A percentile compares a stretch with the other conserved stretches of the same genome.
These are phyloP conservation scores for Rhodosporidiobolus odoratus DNA, from an alignment of 768 basidiomycete genomes.

Conservation along the genomic window DNA sequence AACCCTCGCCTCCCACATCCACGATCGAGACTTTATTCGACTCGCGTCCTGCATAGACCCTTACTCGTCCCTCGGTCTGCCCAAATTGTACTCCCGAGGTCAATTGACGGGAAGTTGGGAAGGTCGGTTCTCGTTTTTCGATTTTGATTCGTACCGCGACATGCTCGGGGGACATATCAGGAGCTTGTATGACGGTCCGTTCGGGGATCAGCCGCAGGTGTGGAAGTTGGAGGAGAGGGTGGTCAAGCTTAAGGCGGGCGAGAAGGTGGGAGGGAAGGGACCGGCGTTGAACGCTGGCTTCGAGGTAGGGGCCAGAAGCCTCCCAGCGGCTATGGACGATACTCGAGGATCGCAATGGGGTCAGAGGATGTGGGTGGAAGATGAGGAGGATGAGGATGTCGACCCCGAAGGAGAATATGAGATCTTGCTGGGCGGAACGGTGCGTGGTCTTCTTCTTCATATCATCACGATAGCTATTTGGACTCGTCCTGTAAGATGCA, in stretches of 20 bases:
- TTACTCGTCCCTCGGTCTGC: slow-evolving; percentile 42
- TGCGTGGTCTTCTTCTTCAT: not conserved
- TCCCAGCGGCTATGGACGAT: too few relatives aligned
- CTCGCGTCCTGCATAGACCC: slow-evolving; percentile 46
- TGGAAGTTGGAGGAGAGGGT: slow-evolving; percentile 60
- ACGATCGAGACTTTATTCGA: slow-evolving; percentile 47
- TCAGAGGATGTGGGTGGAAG: not conserved
- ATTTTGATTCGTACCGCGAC: slow-evolving; percentile 64
- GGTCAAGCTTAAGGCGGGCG: slow-evolving; percentile 22
- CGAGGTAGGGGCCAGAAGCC: slow-evolving; percentile 10
- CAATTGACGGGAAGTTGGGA: slow-evolving; percentile 42
- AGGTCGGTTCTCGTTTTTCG: slow-evolving; percentile 56
- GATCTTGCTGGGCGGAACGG: slow-evolving; percentile 38
- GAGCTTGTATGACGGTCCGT: slow-evolving; percentile 64
- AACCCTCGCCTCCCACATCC: slow-evolving; percentile 37
- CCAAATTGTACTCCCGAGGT: slow-evolving; percentile 26
- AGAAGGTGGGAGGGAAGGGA: slow-evolving; percentile 41
- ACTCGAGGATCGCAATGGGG: not conserved
- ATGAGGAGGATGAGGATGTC: slow-evolving; percentile 15
- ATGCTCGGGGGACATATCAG: slow-evolving; percentile 49
- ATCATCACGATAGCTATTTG: not conserved
- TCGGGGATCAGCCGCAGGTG: slow-evolving; percentile 79
- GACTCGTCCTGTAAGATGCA: too few relatives aligned
- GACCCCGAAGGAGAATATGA: slow-evolving; percentile 39
- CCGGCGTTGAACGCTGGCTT: slow-evolving; percentile 43